Base-by-base conservation (phyloP, 176 grass and related monocot species). In the Cocos nucifera region DNA sequence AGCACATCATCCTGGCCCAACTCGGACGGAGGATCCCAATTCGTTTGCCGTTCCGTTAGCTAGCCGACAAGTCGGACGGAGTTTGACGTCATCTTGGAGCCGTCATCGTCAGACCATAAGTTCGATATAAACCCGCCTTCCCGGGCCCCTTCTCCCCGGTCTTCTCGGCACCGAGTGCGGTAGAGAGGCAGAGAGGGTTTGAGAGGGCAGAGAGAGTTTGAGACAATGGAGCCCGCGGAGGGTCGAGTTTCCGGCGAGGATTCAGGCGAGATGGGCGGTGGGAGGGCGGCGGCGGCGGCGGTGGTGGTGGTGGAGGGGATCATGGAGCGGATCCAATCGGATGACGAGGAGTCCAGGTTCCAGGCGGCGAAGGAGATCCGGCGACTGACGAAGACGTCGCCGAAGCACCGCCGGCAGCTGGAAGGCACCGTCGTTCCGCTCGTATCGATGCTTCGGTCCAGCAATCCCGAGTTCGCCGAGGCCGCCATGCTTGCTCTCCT, bases 401-500 rank as follows among this genome's bases (percentile, higher is more conserved):
- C 52, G n/a, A 1, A 19, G 52, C 19, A 19, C 52, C n/a, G 19
- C 56, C 64, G 52, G 19, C 19, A 19, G 17, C 17, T 19, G 52
- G 52, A 17, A 19, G 52, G 19, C n/a, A 24, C 64, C 23, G 26
- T 67, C 17, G 22, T 12, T 17, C 64, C 51, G 6, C 51, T 67
- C 17, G 64, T 67, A 25, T 50, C 51, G 64, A 67, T 67, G 64
- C 64, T 67, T 12, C 25, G 64, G 5, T 67, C 64, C 6, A 17
- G 64, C 21, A 67, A 24, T 9, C 39, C 50, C 0, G 78, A 56
- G 6, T 75, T 68, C 6, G 76, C 79, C 2, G 82, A 82, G 72
- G 79, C 85, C 29, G 89, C 76, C 55, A 86, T 95, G 28, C 82
- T 95, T 53, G 85, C 90, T 48, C 82, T 95, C 50, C 85, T 95